phyloP scores from a whole-genome alignment of 768 basidiomycete genomes.

The Kwoniella europaea region DNA sequence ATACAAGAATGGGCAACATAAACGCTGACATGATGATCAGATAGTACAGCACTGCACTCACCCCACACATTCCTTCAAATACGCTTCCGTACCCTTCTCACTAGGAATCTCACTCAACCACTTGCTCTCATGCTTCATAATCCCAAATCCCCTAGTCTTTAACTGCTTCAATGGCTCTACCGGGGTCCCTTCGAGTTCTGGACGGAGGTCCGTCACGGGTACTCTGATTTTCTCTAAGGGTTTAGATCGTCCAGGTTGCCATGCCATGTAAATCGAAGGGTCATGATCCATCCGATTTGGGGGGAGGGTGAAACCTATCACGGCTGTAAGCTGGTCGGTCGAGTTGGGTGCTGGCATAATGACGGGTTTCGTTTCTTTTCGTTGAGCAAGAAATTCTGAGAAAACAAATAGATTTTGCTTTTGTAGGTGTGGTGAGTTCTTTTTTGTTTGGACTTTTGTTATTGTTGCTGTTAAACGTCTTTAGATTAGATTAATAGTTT shows the following conservation, averaged over 20 bases:
- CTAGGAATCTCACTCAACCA: conserved; percentile 18
- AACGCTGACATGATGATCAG: neutral
- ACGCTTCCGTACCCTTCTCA: conserved; percentile 30
- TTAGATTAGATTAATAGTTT: no score
- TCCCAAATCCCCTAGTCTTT: conserved; percentile 28
- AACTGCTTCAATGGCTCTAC: conserved; percentile 25
- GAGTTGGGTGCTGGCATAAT: conserved; percentile 29
- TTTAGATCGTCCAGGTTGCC: conserved; percentile 1
- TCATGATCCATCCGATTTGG: conserved; percentile 27
- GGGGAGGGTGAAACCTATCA: conserved; percentile 40
- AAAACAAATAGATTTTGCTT: no score
- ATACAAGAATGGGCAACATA: neutral
- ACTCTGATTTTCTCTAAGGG: conserved; percentile 33
- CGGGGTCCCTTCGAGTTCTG: conserved; percentile 19
- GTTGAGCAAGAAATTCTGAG: neutral
- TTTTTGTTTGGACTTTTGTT: no score
- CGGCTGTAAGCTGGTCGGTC: conserved; percentile 22
- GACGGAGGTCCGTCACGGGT: conserved; percentile 31
- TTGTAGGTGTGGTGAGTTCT: no score
- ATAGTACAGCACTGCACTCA: conserved; percentile 18
- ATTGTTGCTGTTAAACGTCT: no score
- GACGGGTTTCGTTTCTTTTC: neutral
- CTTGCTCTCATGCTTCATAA: conserved; percentile 23
- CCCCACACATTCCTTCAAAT: conserved; percentile 32
- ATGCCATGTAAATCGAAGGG: conserved; percentile 19